A percentile compares a stretch with the other conserved stretches of the same genome.
These are phyloP conservation scores for Phylloporus rhodoxanthus DNA, from an alignment of 768 basidiomycete species.

Conservation along the genomic window DNA sequence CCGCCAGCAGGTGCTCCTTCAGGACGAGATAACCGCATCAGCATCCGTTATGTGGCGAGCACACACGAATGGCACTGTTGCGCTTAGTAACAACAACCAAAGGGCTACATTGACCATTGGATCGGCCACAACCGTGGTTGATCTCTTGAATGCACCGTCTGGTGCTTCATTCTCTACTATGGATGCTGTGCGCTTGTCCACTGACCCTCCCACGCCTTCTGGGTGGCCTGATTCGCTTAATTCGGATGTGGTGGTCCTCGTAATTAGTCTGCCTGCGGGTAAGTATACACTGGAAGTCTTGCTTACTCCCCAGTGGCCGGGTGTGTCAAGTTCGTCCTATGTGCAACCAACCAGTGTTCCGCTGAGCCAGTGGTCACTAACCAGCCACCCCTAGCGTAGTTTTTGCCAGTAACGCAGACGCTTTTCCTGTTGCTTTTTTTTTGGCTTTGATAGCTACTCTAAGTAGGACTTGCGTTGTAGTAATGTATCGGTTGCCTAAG, in stretches of 20 bases:
- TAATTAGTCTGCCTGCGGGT: conserved; percentile 62
- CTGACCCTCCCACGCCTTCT: conserved; percentile 61
- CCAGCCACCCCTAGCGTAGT: conserved; percentile 50
- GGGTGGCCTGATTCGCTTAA: conserved; percentile 65
- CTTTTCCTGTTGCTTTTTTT: neutral
- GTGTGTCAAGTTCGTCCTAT: conserved; percentile 57
- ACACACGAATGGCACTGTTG: conserved; percentile 89
- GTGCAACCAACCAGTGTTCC: conserved; percentile 62
- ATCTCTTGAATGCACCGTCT: conserved; percentile 58
- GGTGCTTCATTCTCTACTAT: conserved; percentile 60
- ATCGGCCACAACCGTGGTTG: conserved; percentile 58
- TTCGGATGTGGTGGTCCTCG: conserved; percentile 71
- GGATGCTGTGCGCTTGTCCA: conserved; percentile 47
- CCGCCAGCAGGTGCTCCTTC: conserved; percentile 83
- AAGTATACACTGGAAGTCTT: conserved; percentile 74
- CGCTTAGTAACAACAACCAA: conserved; percentile 47
- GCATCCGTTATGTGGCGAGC: conserved; percentile 77
- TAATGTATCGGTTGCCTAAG: conserved; percentile 12
- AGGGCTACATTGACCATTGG: conserved; percentile 73
- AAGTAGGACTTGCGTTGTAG: neutral
- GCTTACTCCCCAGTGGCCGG: conserved; percentile 91
- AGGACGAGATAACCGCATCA: conserved; percentile 77
- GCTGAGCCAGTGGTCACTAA: conserved; percentile 69
- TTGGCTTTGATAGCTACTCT: conserved; percentile 10
- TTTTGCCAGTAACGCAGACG: neutral